Conservation (phyloP, 2,329 filamentous ascomycete genomes). For the Lachnellula suecica region DNA sequence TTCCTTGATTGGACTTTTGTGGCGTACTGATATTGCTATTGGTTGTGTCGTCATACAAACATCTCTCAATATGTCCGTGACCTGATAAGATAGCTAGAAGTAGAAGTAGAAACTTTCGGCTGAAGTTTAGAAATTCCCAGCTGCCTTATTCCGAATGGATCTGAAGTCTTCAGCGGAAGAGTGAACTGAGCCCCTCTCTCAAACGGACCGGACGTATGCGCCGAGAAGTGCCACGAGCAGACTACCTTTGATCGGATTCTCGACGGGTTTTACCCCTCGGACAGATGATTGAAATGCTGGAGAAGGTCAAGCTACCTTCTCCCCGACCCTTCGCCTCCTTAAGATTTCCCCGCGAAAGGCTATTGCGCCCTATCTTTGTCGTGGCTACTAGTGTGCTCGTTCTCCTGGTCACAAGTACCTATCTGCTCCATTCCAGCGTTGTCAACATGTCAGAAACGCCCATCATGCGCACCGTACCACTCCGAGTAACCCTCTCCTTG, state of each 20-base stretch:
- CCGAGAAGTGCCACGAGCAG: neutral
- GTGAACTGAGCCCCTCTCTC: neutral
- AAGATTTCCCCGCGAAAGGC: neutral
- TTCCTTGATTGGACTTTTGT: neutral
- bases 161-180: neutral
- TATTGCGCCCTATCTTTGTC: neutral
- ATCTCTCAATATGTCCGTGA: too few relatives aligned
- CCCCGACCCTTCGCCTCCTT: neutral
- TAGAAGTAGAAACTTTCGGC: too few relatives aligned
- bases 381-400: neutral
- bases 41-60: neutral
- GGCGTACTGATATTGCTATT: neutral
- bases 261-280: neutral
- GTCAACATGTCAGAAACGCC: neutral
- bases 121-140: too few relatives aligned
- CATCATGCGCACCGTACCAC: neutral
- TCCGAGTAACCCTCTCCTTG: constrained; percentile 7
- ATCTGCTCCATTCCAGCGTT: neutral
- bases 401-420: constrained; percentile 1
- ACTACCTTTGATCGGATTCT: neutral
- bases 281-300: neutral
- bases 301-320: neutral
- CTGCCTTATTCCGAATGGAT: neutral
- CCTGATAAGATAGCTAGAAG: too few relatives aligned
- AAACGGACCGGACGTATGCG: neutral